Percentiles rank a stretch among this genome's conserved stretches.
Evolutionary conservation across 78 protist species (phyloP).

Genomic region (Dictyostelium discoideum): DNA sequence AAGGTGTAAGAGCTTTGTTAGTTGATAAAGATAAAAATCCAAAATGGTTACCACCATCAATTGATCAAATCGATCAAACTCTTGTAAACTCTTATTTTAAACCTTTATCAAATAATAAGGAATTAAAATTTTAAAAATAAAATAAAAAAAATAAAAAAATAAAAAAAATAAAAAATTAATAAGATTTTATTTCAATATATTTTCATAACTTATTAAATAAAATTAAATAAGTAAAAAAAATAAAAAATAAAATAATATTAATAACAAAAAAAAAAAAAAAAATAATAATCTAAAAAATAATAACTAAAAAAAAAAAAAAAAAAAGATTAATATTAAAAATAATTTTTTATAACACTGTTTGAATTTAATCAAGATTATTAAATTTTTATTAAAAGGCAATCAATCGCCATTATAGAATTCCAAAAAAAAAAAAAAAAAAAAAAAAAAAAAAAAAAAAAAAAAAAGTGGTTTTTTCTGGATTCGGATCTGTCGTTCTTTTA

Average conservation of each 20-base stretch:
- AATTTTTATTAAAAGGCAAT: too few species aligned
- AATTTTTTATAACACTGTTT: too few species aligned
- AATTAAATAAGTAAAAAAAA: background rate
- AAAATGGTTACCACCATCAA: slow-evolving; percentile 69
- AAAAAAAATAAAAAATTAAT: background rate
- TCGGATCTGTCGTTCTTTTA: background rate
- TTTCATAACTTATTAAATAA: background rate
- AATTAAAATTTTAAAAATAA: slow-evolving; percentile 23
- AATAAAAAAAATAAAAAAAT: background rate
- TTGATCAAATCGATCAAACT: slow-evolving; percentile 33
- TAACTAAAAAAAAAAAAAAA: too few species aligned
- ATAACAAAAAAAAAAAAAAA: too few species aligned
- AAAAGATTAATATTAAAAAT: too few species aligned
- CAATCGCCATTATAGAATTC: too few species aligned
- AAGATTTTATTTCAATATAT: too few species aligned
- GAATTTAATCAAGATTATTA: too few species aligned
- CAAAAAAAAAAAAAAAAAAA: background rate
- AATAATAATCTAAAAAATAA: too few species aligned
- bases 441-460: background rate
- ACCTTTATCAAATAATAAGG: slow-evolving; percentile 17
- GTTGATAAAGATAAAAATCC: slow-evolving; percentile 87
- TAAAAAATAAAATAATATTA: too few species aligned
- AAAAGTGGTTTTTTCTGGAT: background rate
- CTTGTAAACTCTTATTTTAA: slow-evolving; percentile 61
- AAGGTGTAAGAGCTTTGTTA: slow-evolving; percentile 82